Conservation (phyloP, 2,329 filamentous ascomycete genomes). For the Zymoseptoria passerinii region DNA sequence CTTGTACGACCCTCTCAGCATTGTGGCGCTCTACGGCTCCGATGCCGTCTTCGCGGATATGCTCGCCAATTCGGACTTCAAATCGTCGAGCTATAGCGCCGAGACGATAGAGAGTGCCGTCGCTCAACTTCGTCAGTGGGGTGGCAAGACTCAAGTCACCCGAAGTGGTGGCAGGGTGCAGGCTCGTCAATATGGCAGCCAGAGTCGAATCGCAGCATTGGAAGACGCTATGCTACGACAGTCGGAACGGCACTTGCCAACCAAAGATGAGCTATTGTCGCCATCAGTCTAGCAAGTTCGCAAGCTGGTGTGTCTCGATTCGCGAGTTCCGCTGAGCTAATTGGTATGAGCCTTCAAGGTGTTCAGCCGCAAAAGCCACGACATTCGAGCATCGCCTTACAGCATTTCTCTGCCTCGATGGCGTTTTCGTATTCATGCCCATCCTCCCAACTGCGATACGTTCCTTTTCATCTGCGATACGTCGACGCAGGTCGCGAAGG, state of each 20-base stretch:
- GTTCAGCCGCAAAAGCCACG: no score
- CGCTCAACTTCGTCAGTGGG: background rate
- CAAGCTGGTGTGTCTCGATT: background rate
- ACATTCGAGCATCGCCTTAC: no score
- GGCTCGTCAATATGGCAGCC: background rate
- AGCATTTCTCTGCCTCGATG: no score
- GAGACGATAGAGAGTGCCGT: background rate
- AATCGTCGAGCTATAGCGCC: background rate
- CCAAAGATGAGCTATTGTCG: background rate
- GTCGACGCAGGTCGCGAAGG: no score
- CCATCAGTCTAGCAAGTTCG: background rate
- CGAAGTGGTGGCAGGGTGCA: background rate
- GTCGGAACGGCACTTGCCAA: background rate
- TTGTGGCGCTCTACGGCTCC: constrained; percentile 31
- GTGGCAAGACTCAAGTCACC: background rate
- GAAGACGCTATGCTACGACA: background rate
- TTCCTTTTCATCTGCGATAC: no score
- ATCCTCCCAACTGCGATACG: no score
- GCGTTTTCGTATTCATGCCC: no score
- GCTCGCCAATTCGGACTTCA: background rate
- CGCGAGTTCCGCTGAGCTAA: background rate
- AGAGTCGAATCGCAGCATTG: background rate
- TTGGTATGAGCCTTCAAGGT: no score
- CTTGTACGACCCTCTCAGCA: constrained; percentile 31
- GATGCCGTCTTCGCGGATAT: constrained; percentile 15